Evolutionary conservation across 192 early-diverging fungal genomes (phyloP).

Genomic region (Rhizophagus prolifer): DNA sequence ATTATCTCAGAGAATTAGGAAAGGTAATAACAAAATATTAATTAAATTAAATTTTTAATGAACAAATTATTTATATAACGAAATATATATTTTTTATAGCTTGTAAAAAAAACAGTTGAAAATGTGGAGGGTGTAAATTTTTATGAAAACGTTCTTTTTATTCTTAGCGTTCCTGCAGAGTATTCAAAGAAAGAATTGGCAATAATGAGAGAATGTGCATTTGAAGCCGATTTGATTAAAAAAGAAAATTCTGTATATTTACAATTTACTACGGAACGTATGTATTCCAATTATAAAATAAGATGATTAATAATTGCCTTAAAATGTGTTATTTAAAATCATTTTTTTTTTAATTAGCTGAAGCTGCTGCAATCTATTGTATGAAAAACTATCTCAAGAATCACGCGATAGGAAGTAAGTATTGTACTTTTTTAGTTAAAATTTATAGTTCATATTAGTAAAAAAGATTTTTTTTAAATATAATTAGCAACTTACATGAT

Average conservation of each 20-base stretch:
- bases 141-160: background rate
- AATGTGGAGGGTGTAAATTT: background rate
- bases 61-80: no score
- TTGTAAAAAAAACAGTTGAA: background rate
- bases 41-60: background rate
- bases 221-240: background rate
- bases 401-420: background rate
- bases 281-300: background rate
- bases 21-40: background rate
- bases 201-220: slow-evolving; percentile 12
- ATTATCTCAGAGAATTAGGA: slow-evolving; percentile 4
- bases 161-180: background rate
- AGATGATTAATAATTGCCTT: no score
- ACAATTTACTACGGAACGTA: slow-evolving; percentile 24
- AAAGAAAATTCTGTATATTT: background rate
- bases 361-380: slow-evolving; percentile 15
- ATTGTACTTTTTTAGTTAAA: no score
- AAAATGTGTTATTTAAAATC: no score
- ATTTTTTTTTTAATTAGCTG: slow-evolving; percentile 4
- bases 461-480: background rate
- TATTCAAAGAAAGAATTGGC: background rate
- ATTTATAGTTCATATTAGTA: no score
- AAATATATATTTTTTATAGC: no score
- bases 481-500: slow-evolving; percentile 36
- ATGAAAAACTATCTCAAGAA: background rate